phyloP scores from a whole-genome alignment of 192 early-diverging fungal species.

The Podila minutissima region DNA sequence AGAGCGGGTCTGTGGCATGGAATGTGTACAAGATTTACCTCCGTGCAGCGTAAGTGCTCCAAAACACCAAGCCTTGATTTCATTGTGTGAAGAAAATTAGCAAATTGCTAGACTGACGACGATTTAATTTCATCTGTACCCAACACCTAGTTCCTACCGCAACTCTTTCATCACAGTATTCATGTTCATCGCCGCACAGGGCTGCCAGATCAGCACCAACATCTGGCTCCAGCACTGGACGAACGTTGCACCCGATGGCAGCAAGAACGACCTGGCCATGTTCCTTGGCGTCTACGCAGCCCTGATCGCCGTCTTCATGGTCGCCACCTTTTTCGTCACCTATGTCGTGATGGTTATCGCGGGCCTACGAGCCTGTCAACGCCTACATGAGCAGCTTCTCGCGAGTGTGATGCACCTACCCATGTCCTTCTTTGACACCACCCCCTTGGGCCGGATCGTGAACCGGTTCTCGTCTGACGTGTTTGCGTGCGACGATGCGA shows the following conservation, averaged over 20 bases:
- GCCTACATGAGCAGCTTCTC: constrained; percentile 68
- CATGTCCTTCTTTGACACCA: constrained; percentile 67
- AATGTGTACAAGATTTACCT: constrained; percentile 80
- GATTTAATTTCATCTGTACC: constrained; percentile 30
- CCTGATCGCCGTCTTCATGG: constrained; percentile 3
- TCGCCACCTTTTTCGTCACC: neutral
- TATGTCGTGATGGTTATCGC: constrained; percentile 10
- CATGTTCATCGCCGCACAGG: constrained; percentile 41
- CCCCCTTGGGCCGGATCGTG: constrained; percentile 74
- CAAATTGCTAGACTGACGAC: constrained; percentile 25
- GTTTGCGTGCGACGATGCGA: constrained; percentile 58
- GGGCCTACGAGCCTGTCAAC: constrained; percentile 63
- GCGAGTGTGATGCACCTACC: constrained; percentile 68
- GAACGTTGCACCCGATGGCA: neutral
- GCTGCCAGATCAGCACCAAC: constrained; percentile 56
- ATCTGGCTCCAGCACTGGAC: constrained; percentile 77
- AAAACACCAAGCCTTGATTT: constrained; percentile 56
- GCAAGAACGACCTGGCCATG: neutral
- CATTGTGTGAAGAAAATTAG: constrained; percentile 4
- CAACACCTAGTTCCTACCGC: constrained; percentile 59
- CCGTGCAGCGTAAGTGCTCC: constrained; percentile 67
- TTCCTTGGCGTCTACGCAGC: constrained; percentile 15
- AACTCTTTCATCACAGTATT: constrained; percentile 14
- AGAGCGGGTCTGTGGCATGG: constrained; percentile 82
- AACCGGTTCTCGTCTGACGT: constrained; percentile 76